Base-by-base conservation (phyloP, 768 basidiomycete species). In the Mycena rosella region DNA sequence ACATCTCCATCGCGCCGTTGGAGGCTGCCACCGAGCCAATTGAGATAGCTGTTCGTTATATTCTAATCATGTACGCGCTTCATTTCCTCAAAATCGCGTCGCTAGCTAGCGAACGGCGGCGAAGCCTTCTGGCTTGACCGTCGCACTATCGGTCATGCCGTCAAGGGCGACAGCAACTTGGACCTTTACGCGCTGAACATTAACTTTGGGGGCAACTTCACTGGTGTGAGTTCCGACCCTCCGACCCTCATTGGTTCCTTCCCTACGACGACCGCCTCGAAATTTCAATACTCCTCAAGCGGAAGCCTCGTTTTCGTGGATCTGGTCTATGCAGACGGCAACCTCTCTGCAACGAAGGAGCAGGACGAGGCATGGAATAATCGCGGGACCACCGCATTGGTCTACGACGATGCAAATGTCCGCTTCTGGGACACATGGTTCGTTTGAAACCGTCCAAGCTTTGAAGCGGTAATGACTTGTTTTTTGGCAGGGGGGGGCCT, bases 231-330 rank as follows among this genome's bases (percentile, higher is more conserved):
- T 38, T 69, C 83, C 27, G 78, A 84, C 51, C 65, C 81, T n/a
- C 75, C 87, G 2, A 75, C 78, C 26, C 78, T 88, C 27, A 81
- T 93, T 49, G 92, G 89, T 53, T 86, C 83, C 42, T 86, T 94
- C 75, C 93, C 93, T 11, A 88, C 90, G 48, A 86, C 87, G 61
- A 85, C 87, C 32, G 87, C 88, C 1, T 79, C 86, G 49, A 93
- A 94, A 80, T 95, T 95, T 81, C 87, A 86, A 57, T 92, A 88
- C 75, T 85, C 85, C 24, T 54, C 53, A n/a, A 24, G 34, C 22
- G 52, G 52, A 15, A n/a, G 5, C 5, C 86, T 99, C 38, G 89
- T 95, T 8, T 98, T 99, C 82, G 93, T 94, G 0, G 94, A 93
- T 36, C 84, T 88, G 59, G 95, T 97, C 7, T 91, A 93, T 75